Conservation (phyloP, 1,284 basidiomycete genomes). For the Marasmius fiardii region DNA sequence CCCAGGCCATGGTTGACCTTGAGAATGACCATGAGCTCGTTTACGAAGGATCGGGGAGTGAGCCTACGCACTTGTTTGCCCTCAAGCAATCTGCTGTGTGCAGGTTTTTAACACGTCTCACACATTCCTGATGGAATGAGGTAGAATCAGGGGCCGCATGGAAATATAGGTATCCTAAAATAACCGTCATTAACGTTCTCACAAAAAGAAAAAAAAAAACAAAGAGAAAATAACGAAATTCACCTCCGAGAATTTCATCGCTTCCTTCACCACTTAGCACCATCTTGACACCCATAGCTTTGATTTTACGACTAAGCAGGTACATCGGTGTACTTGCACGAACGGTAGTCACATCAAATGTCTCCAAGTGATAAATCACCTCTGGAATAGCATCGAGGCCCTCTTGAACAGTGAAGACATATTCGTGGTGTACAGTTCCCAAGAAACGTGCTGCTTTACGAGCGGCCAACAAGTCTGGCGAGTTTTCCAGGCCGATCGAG, state of each 20-base stretch:
- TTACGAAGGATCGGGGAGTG: constrained; percentile 7
- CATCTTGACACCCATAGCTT: constrained; percentile 99
- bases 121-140: constrained; percentile 95
- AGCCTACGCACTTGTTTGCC: constrained; percentile 85
- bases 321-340: constrained; percentile 98
- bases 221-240: constrained; percentile 14
- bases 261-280: constrained; percentile 97
- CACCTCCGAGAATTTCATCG: constrained; percentile 96
- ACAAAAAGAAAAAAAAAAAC: neutral
- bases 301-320: constrained; percentile 96
- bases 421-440: constrained; percentile 97
- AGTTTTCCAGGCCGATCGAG: constrained; percentile 93
- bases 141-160: constrained; percentile 91
- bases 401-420: constrained; percentile 98
- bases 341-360: constrained; percentile 98
- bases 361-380: constrained; percentile 98
- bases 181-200: neutral
- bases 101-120: constrained; percentile 95
- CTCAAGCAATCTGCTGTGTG: constrained; percentile 98
- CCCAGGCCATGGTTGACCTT: constrained; percentile 99
- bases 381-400: constrained; percentile 97
- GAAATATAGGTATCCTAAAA: constrained; percentile 97
- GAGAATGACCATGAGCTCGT: constrained; percentile 3
- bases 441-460: constrained; percentile 92
- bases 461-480: constrained; percentile 94